Conservation (phyloP, 1,139 yeast genomes). For the Candida dubliniensis region DNA sequence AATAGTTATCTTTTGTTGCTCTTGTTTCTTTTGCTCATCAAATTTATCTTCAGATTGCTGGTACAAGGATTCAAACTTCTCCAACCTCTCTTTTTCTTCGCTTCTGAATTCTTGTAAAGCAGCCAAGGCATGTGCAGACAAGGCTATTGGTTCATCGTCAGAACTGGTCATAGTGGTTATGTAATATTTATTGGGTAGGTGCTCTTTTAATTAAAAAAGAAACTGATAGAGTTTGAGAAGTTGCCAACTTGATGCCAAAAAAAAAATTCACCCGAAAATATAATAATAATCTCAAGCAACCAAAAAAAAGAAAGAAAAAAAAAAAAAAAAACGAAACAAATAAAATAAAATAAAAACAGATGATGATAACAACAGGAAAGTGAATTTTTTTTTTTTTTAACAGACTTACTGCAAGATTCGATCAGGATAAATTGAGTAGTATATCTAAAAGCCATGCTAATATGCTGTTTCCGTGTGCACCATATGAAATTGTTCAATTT, state of each 20-base stretch:
- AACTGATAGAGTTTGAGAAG: not conserved
- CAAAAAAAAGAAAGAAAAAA: not conserved
- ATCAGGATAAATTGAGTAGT: no score
- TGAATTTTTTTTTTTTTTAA: no score
- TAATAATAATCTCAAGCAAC: not conserved
- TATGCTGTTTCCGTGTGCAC: constrained; percentile 28
- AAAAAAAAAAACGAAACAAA: not conserved
- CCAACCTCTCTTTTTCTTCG: constrained; percentile 63
- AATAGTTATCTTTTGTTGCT: constrained; percentile 36
- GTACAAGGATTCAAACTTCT: constrained; percentile 58
- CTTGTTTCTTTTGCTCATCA: constrained; percentile 22
- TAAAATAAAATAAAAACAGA: not conserved
- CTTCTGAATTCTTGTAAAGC: constrained; percentile 70
- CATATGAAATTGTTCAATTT: constrained; percentile 29
- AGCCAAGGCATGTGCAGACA: constrained; percentile 73
- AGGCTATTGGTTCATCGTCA: constrained; percentile 44
- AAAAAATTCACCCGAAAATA: not conserved
- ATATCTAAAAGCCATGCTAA: not conserved
- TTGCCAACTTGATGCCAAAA: not conserved
- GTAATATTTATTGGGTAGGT: no score
- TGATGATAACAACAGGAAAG: not conserved
- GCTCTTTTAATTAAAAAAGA: no score
- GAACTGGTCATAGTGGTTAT: constrained; percentile 26
- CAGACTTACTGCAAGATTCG: no score
- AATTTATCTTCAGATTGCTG: constrained; percentile 59